Base-by-base conservation (phyloP, 768 basidiomycete genomes). In the Lentinula detonsa region DNA sequence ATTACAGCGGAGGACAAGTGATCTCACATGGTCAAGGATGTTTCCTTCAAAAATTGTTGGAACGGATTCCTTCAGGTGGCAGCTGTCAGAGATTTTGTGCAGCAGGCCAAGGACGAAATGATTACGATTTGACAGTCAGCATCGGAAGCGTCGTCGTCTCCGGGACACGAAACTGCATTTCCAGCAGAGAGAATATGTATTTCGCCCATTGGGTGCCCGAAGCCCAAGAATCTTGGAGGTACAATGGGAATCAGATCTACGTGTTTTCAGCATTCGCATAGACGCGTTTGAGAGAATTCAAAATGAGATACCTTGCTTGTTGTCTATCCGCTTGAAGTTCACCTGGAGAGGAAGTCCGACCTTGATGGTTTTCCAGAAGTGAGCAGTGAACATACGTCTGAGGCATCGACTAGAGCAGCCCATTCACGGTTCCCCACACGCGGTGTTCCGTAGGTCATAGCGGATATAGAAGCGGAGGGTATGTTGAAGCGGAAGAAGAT, bases 61-160 rank as follows among this genome's bases (percentile, higher is more conserved):
- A 4, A 77, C 76, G 53, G 71, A 72, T 11, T 39, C n/a, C 53
- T 55, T 16, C 8, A 18, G 3, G 18, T 23, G 23, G 23, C 23
- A 23, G 23, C 23, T 23, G 23, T 5, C 4, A 13, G 23, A 28
- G 37, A 13, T 39, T 23, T 49, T 9, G 7, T 8, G 28, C 21
- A 23, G 21, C 48, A 49, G 11, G 48, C 9, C 7, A 49, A 49
- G n/a, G 21, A 43, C 6, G 13, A 43, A 43, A 13, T 39, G 2
- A 13, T 55, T 23, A 76, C 77, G 15, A 72, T 69, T 33, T 61
- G 68, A 69, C 81, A 83, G 67, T 79, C 78, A 63, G 73, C 63
- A 0, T 48, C 58, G 59, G 75, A 77, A 5, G 73, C 63, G 64
- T 84, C 83, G 59, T 85, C 83, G 59, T 85, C 78, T 5, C 82